These are phyloP conservation scores for Malassezia obtusa DNA, from an alignment of 1,284 basidiomycete species.

Conservation along the genomic window DNA sequence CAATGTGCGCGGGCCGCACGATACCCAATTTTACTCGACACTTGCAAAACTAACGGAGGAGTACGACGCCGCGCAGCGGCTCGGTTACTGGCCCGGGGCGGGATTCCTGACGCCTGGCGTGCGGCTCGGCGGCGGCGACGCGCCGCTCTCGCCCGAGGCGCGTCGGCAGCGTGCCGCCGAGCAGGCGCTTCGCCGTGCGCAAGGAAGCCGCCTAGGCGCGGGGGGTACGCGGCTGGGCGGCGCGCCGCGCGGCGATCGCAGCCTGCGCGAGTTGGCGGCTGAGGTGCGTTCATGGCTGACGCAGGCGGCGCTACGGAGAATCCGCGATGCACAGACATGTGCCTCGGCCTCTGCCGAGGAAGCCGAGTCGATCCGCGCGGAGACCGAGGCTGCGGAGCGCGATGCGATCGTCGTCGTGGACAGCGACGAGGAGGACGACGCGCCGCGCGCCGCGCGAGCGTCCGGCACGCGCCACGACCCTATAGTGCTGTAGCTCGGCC, in stretches of 20 bases:
- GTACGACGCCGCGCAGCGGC: conserved; percentile 14
- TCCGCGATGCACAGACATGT: conserved; percentile 9
- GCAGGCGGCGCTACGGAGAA: conserved; percentile 9
- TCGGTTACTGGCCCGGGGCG: conserved; percentile 19
- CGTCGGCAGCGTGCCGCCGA: background rate
- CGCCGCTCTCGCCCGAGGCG: background rate
- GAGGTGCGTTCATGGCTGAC: conserved; percentile 5
- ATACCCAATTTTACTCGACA: conserved; percentile 19
- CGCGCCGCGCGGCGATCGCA: background rate
- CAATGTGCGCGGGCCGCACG: conserved; percentile 30
- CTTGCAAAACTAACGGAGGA: conserved; percentile 23
- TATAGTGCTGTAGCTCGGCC: conserved; percentile 2
- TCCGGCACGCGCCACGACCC: background rate
- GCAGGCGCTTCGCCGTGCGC: background rate
- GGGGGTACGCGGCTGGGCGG: background rate
- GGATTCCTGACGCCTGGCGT: conserved; percentile 19
- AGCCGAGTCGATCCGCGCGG: background rate
- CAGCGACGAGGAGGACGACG: conserved; percentile 7
- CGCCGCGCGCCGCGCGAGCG: background rate
- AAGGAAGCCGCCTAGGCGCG: background rate
- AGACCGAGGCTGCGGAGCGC: background rate
- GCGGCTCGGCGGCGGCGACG: conserved; percentile 12
- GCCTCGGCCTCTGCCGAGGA: conserved; percentile 2
- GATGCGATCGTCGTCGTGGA: conserved; percentile 2
- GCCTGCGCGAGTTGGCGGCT: conserved; percentile 5